Base-by-base conservation (phyloP, 2,329 filamentous ascomycete species). In the Verticillium zaregamsianum region DNA sequence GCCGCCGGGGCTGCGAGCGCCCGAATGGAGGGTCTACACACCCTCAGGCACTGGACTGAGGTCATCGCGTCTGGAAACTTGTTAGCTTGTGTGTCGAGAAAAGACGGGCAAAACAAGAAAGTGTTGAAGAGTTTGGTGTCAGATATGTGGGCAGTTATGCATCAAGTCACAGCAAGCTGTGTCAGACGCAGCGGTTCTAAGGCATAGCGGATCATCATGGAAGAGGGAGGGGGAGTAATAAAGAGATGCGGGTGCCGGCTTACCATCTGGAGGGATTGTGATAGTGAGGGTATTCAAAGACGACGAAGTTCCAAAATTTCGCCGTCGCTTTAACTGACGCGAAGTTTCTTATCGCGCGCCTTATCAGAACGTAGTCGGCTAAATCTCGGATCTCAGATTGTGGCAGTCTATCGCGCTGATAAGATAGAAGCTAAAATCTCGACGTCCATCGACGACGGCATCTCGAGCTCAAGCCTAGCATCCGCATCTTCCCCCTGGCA, bases 101-200 rank as follows among this genome's bases (percentile, higher is more conserved):
- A 28, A 35, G 28, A n/a, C 45, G 63, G 59, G 56, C 60, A 57
- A 54, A 65, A 58, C 55, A 57, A 58, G 59, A 59, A 32, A 62
- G 61, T 57, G 49, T 55, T 23, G 65, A 63, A 59, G 63, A 39
- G 39, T 37, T 59, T 32, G 23, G 54, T 61, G 45, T 79, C 77
- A 79, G 77, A 68, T 39, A 54, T 69, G 70, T 72, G 71, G 77
- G 76, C 74, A 70, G 68, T 71, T 78, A 61, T 74, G 72, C 59
- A 77, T 80, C 78, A 79, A 66, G 54, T 52, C 76, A 75, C 76
- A 76, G 75, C 73, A 73, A 74, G 73, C 76, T 73, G 76, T 72
- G 74, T 80, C 76, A 79, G 78, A 77, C 78, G 78, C 78, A 80
- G 78, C 78, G 78, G 78, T 80, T 80, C 78, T 80, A 76, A 79